These are phyloP conservation scores for Pholiota molesta DNA, from an alignment of 768 basidiomycete genomes.

Conservation along the genomic window DNA sequence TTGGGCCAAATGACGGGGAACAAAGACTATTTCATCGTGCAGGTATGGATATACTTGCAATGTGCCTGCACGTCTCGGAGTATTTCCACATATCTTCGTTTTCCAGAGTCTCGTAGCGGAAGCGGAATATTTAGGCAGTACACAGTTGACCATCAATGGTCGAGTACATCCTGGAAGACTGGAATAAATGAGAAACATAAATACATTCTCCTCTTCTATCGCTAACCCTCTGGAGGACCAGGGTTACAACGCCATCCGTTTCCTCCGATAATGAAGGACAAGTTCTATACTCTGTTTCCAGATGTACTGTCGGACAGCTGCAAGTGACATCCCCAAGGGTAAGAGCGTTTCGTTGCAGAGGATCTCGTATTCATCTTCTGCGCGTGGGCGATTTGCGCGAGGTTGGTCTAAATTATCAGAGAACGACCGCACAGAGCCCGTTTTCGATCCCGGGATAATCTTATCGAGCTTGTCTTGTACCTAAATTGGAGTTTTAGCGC, in stretches of 20 bases:
- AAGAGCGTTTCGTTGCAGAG: slow-evolving; percentile 85
- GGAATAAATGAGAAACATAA: not conserved
- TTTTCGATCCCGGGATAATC: slow-evolving; percentile 35
- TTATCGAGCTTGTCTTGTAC: slow-evolving; percentile 85
- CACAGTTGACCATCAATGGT: too few relatives aligned
- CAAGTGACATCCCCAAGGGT: slow-evolving; percentile 87
- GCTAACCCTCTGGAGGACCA: not conserved
- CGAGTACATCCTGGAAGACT: too few relatives aligned
- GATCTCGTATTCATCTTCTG: slow-evolving; percentile 83
- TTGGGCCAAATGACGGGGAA: too few relatives aligned
- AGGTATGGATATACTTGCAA: too few relatives aligned
- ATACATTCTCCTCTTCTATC: not conserved
- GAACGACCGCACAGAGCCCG: slow-evolving; percentile 39
- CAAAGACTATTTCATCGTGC: too few relatives aligned
- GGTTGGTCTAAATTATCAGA: slow-evolving; percentile 30
- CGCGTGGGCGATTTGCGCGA: slow-evolving; percentile 24
- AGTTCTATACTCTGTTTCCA: slow-evolving; percentile 81
- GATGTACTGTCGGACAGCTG: slow-evolving; percentile 86
- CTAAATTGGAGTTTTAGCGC: slow-evolving; percentile 36
- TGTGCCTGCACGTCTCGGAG: too few relatives aligned
- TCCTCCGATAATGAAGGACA: slow-evolving; percentile 74
- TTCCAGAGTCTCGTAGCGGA: too few relatives aligned
- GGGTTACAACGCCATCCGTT: slow-evolving; percentile 12
- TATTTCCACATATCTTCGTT: too few relatives aligned
- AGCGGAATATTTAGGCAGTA: too few relatives aligned